Base-by-base conservation (phyloP, 345 rosid species). In the Lagerstroemia speciosa region DNA sequence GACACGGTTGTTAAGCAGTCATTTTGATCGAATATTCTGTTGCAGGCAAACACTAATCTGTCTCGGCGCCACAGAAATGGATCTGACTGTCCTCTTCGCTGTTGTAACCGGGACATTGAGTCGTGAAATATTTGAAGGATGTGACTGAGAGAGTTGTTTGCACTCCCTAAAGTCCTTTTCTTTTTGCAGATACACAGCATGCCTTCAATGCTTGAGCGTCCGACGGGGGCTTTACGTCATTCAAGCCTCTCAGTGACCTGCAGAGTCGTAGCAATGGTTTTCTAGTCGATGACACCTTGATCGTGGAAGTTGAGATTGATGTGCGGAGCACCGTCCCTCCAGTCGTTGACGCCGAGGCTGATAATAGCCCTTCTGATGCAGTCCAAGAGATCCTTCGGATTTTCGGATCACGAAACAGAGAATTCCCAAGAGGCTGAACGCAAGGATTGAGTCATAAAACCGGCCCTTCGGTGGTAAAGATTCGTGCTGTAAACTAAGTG, bases 181-280 rank as follows among this genome's bases (percentile, higher is more conserved):
- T 19, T n/a, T 20, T 55, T 61, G 48, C 74, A 71, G 74, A 36
- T 48, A 27, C 69, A 8, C 31, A 27, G 15, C 60, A 71, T 24
- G 26, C 29, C 14, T 71, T 64, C 69, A 71, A n/a, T 26, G n/a
- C 53, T 4, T 31, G 69, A 29, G 68, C 37, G 24, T 16, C 45
- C 33, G 52, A 55, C 64, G 64, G 74, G 69, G 74, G 74, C 61
- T 71, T 65, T 62, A 22, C 64, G 20, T 52, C 62, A 19, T 64
- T 65, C 52, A 65, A 62, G 12, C 46, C 62, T 11, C 53, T 71
- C 36, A 65, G 36, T 30, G 74, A 65, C 15, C 50, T 71, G 7
- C 55, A 1, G 36, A 61, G 48, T 34, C 45, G 43, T 62, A 1
- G n/a, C 16, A 69, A 61, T 5, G 72, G 72, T 33, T 69, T 38